Evolutionary conservation across 495 filamentous ascomycete genomes (phyloP), one percentile per base, ranked within the genome.

Genomic region (Xylaria nigripes): DNA sequence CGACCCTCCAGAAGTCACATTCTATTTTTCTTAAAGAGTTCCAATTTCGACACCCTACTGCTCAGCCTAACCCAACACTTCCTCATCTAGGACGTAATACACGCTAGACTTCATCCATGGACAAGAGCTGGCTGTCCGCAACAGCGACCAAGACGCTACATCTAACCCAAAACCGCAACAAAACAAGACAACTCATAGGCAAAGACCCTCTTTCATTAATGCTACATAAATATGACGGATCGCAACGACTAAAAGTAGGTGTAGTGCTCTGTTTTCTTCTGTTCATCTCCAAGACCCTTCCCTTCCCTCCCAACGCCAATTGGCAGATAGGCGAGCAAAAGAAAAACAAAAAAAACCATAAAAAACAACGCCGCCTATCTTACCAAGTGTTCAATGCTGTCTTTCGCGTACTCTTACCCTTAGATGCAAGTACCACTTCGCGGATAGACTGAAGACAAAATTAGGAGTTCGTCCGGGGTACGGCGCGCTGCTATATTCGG

Each of bases 211-310:
- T 49, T 49, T 55, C 27, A 50, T 44, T 45, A n/a, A 55, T 55
- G 53, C 46, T 55, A 55, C 46, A 25, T 55, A 55, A 38, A 21
- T 32, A 50, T 45, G 36, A 49, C 34, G 46, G 38, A 23, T 32
- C 19, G 40, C 53, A 55, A 50, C 53, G 48, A 50, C 38, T 44
- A 44, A 19, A 44, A 40, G 46, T 45, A 44, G 46, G 8, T 50
- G 45, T 55, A 21, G 3, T 55, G 45, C 30, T 36, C 7, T 43
- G 27, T 45, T 46, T 42, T 25, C 29, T 34, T 25, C 40, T n/a
- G 27, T 38, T 21, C 23, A 23, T 41, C 48, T 47, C 21, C 22
- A 29, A 22, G 51, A 57, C 54, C n/a, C n/a, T n/a, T n/a, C n/a
- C n/a, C n/a, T n/a, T n/a, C n/a, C n/a, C n/a, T 46, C 54, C 54